Base-by-base conservation (phyloP, 2,329 filamentous ascomycete genomes). In the Lizonia empirigonia region DNA sequence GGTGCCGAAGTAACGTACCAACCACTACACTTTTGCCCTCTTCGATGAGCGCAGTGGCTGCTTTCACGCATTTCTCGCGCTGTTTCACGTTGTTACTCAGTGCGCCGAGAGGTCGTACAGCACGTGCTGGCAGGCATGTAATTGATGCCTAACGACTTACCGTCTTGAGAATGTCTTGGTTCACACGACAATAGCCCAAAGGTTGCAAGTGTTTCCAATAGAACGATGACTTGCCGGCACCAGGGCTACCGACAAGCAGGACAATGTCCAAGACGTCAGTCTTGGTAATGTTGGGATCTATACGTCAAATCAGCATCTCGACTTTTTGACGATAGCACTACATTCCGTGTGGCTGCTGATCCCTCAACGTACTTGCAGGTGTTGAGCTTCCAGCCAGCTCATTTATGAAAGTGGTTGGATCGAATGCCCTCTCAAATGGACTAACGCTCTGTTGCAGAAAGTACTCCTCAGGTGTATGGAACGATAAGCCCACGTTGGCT, bases 161-260 rank as follows among this genome's bases (percentile, higher is more conserved):
- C 23, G 84, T 87, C 73, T 96, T 96, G 37, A 97, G 79, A 1
- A 81, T 83, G 72, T 97, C 94, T 76, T 97, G 94, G 64, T 97
- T 99, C 23, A 97, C 84, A 38, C 94, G 84, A 68, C 85, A 83
- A 69, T 96, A 97, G 3, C 86, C 89, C 22, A 94, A 75, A 19
- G 89, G 88, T 68, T 91, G 80, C 27, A 97, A 77, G 58, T 89
- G 77, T 55, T 82, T 85, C 85, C 87, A 90, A 75, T 88, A 97
- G 66, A 94, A 96, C 0, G 91, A 93, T 30, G 90, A 96, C 74
- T 99, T 97, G 15, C 94, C 94, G 2, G 91, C 85, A 1, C 90
- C 92, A 0, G 94, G 94, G 38, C 89, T 90, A 1, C 94, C 94
- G 66, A 90, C 93, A 70, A 96, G 90, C 7, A 97, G 74, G 19